Base-by-base conservation (phyloP, 352 stramenopile species). In the Globisporangium radiosum region DNA sequence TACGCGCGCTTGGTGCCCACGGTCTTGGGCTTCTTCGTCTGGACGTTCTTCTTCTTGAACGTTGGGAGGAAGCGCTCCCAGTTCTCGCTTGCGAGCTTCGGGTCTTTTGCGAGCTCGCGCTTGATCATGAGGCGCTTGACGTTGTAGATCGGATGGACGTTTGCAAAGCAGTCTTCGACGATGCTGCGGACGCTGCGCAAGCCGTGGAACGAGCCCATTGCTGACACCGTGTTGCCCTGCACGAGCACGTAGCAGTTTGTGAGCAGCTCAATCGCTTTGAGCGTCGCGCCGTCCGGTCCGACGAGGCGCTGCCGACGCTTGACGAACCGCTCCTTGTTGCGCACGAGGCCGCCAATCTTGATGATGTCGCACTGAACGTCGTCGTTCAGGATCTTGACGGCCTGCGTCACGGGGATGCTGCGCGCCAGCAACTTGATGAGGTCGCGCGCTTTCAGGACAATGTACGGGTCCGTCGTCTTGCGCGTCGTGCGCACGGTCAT, bases 121-220 rank as follows among this genome's bases (percentile, higher is more conserved):
- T 99, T 98, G 74, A 99, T 99, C 97, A 99, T 99, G 19, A 99
- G 77, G n/a, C 95, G 96, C 81, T 99, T 99, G 60, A 99, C 98
- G 68, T 99, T 98, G 86, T 99, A 99, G 57, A 99, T 98, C 39
- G 97, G 97, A 69, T 99, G 97, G 47, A 99, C 95, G 73, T 99
- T 99, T n/a, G 97, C 93, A 70, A 99, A 99, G 72, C 97, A 99
- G 70, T 99, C 97, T 61, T 99, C 77, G 17, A 99, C 91, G 42
- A 99, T 98, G 55, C 97, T 97, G 50, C 97, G 89, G 43, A 98
- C 92, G 63, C 93, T 94, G 69, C 96, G 96, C 11, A 98, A 78
- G 33, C 95, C 93, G 40, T 96, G 84, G 71, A 96, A 96, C 44
- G 65, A 78, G 25, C 83, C 81, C 82, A 95, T 92, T 11, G 81